Conservation (phyloP, 2,329 filamentous ascomycete genomes). For the Hypoxylon sp. region DNA sequence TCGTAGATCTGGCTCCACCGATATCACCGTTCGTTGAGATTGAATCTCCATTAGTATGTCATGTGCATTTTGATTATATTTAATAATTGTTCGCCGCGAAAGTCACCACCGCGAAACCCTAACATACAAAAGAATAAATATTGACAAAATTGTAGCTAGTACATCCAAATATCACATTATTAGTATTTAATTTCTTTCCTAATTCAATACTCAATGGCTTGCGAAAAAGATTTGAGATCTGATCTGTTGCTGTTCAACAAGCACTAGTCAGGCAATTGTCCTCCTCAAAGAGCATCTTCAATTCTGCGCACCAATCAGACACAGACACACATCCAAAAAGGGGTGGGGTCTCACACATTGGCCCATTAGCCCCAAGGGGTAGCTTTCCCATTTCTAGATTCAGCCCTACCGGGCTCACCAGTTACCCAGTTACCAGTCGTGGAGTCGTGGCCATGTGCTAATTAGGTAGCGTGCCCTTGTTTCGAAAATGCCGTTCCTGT, state of each 20-base stretch:
- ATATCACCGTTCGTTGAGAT: conserved; percentile 23
- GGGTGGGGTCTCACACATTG: conserved; percentile 44
- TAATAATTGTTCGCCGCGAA: conserved; percentile 6
- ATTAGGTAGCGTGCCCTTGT: conserved; percentile 42
- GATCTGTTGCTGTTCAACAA: conserved; percentile 9
- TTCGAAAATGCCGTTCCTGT: conserved; percentile 38
- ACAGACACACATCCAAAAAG: conserved; percentile 42
- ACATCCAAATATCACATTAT: not conserved
- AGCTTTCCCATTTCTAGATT: conserved; percentile 44
- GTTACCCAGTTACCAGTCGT: no score
- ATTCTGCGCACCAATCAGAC: conserved; percentile 45
- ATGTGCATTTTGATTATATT: conserved; percentile 24
- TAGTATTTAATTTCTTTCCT: not conserved
- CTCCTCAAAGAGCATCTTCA: conserved; percentile 28
- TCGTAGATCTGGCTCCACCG: conserved; percentile 34
- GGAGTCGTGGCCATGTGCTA: conserved; percentile 43
- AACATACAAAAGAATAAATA: not conserved
- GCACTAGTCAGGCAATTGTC: conserved; percentile 26
- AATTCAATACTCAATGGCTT: conserved; percentile 4
- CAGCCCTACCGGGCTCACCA: conserved; percentile 41
- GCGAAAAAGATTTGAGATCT: not conserved
- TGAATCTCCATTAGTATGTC: conserved; percentile 20
- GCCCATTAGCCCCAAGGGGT: conserved; percentile 30
- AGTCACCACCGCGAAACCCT: not conserved
- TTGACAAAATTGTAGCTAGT: not conserved